Evolutionary conservation across 768 basidiomycete species (phyloP).

Genomic region (Boletellus ananas): DNA sequence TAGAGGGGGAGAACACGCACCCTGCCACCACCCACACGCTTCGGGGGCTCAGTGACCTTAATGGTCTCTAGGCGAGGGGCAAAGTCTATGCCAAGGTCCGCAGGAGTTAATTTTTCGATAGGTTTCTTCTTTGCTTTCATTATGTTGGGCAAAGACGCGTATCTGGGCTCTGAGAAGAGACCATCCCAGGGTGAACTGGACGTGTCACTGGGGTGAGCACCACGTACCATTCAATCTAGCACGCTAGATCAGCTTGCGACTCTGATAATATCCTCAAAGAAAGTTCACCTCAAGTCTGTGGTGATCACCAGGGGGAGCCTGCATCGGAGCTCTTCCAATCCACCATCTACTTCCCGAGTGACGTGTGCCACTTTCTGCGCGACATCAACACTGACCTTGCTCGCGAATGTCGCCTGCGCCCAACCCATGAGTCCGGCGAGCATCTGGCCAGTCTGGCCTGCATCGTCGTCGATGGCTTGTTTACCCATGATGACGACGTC

Average conservation of each 20-base stretch:
- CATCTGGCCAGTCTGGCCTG: slow-evolving; percentile 96
- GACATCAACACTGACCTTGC: slow-evolving; percentile 71
- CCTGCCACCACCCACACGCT: slow-evolving; percentile 89
- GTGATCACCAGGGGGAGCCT: slow-evolving; percentile 83
- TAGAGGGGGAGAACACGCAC: slow-evolving; percentile 34
- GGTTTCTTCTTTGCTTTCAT: slow-evolving; percentile 99
- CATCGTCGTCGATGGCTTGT: slow-evolving; percentile 97
- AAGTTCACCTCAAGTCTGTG: slow-evolving; percentile 81
- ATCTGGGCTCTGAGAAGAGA: slow-evolving; percentile 73
- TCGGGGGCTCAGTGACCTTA: slow-evolving; percentile 85
- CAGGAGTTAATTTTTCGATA: slow-evolving; percentile 74
- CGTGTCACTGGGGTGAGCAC: background rate
- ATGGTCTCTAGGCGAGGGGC: slow-evolving; percentile 80
- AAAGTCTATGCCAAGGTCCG: slow-evolving; percentile 81
- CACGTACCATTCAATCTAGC: slow-evolving; percentile 67
- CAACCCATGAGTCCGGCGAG: slow-evolving; percentile 88
- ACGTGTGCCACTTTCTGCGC: slow-evolving; percentile 64
- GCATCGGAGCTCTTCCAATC: slow-evolving; percentile 77
- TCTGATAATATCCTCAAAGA: background rate
- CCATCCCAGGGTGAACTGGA: background rate
- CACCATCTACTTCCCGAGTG: slow-evolving; percentile 92
- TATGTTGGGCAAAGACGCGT: slow-evolving; percentile 94
- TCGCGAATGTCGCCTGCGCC: slow-evolving; percentile 95
- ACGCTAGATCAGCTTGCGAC: background rate
- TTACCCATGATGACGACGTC: slow-evolving; percentile 96